These are phyloP conservation scores for Boletellus ananiceps DNA, from an alignment of 768 basidiomycete species.

Conservation along the genomic window DNA sequence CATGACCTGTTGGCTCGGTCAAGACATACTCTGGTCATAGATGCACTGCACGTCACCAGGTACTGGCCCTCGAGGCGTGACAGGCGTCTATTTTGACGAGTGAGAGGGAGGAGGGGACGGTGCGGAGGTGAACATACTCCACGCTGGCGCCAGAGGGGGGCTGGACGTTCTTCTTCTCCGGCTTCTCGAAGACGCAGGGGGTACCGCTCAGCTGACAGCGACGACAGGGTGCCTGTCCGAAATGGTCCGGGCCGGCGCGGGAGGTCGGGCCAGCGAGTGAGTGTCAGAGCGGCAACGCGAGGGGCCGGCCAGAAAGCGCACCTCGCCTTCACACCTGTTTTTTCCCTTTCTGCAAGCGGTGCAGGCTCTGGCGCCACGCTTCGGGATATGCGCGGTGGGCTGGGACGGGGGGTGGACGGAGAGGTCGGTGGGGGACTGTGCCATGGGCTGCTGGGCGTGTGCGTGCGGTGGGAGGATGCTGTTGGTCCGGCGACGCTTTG, in stretches of 20 bases:
- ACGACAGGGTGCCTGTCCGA: conserved; percentile 77
- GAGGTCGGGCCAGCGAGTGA: conserved; percentile 61
- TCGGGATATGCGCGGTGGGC: conserved; percentile 64
- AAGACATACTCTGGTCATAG: background rate
- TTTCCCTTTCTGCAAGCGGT: conserved; percentile 88
- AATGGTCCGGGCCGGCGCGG: conserved; percentile 68
- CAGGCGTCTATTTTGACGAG: conserved; percentile 52
- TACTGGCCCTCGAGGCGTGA: conserved; percentile 85
- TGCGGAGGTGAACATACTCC: conserved; percentile 50
- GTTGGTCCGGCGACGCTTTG: conserved; percentile 56
- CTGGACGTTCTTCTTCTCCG: conserved; percentile 76
- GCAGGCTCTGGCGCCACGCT: conserved; percentile 86
- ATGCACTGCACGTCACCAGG: conserved; percentile 42
- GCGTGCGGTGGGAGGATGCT: conserved; percentile 18
- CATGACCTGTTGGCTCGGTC: conserved; percentile 55
- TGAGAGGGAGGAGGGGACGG: conserved; percentile 14
- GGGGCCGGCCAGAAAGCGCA: conserved; percentile 37
- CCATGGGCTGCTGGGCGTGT: conserved; percentile 21
- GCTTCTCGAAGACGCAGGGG: conserved; percentile 84
- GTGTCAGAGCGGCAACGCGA: conserved; percentile 40
- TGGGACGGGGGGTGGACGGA: conserved; percentile 27
- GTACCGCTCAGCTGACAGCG: conserved; percentile 81
- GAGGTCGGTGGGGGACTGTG: conserved; percentile 36
- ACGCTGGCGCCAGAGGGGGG: conserved; percentile 58
- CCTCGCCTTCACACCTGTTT: conserved; percentile 92